A percentile compares a stretch with the other conserved stretches of the same genome.
These are phyloP conservation scores for Dothiorella sarmentorum DNA, from an alignment of 2,329 filamentous ascomycete species.

Conservation along the genomic window DNA sequence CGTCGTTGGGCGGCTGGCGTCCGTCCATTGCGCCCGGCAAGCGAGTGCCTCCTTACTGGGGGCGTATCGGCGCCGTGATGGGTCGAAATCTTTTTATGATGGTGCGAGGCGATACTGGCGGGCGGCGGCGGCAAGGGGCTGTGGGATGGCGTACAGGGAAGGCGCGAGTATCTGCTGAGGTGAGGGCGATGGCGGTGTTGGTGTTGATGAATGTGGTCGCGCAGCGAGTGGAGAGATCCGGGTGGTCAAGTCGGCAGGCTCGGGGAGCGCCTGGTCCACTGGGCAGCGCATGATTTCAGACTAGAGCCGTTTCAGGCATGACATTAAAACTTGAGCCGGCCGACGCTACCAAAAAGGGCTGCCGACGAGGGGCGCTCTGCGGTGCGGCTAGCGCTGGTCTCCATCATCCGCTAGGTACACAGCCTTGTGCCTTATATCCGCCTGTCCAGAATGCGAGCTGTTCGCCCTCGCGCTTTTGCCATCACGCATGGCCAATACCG, in stretches of 20 bases:
- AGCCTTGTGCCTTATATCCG: background rate
- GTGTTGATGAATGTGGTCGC: conserved; percentile 21
- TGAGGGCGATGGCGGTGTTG: conserved; percentile 23
- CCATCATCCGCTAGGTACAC: background rate
- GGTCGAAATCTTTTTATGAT: conserved; percentile 19
- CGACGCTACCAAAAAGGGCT: conserved; percentile 4
- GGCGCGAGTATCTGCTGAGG: background rate
- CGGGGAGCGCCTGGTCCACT: conserved; percentile 23
- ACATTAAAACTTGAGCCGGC: conserved; percentile 5
- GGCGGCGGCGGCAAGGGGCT: background rate
- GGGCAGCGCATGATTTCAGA: conserved; percentile 22
- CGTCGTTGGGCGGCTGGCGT: conserved; percentile 32
- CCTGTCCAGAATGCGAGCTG: too few relatives aligned
- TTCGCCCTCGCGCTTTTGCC: background rate
- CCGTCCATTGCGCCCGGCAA: conserved; percentile 35
- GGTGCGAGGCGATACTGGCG: background rate
- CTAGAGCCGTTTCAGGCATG: conserved; percentile 30
- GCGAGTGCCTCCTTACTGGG: conserved; percentile 19
- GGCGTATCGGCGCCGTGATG: conserved; percentile 16
- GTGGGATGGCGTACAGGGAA: conserved; percentile 1
- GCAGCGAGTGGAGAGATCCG: conserved; percentile 20
- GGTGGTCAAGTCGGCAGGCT: conserved; percentile 27
- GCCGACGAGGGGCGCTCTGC: conserved; percentile 1
- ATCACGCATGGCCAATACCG: background rate
- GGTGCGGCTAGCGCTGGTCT: background rate